Base-by-base conservation (phyloP, 768 basidiomycete genomes). In the Trichaptum fuscoviolaceum region DNA sequence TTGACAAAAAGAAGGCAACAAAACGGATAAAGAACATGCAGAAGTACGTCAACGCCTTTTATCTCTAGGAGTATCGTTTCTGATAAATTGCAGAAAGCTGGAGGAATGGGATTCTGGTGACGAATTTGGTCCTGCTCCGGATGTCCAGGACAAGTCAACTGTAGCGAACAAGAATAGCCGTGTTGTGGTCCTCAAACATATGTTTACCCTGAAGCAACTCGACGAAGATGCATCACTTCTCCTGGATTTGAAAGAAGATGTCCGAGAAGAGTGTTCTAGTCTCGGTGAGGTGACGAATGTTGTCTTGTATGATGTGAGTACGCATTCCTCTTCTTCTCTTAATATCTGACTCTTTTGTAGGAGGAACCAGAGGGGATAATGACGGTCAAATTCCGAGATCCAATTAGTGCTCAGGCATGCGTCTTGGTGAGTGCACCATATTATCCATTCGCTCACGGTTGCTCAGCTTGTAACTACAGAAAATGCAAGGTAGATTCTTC, bases 231-330 rank as follows among this genome's bases (percentile, higher is more conserved):
- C 92, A 0, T 83, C 92, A 7, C 78, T 98, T 26, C 78, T 98
- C 23, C 84, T 99, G 17, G 96, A 99, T 71, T 83, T 98, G 63
- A 98, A 98, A 74, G 95, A 97, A 73, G 96, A 99, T 70, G 95
- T 99, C 20, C 85, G 96, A 65, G 95, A 96, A 35, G 96, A 99
- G 74, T 95, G 95, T 69, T 87, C 91, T 63, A 84, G 84, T 0
- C 76, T 99, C 15, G 97, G 97, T 30, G 93, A 96, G 71, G 97
- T 99, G 4, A 99, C 97, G 0, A 98, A 95, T 70, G 92, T 98
- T 0, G 88, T 94, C 34, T 77, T 99, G 57, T 99, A 96, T 73
- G 96, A 99, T 78, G 96, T 96, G 75, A 76, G 92, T 82, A 12
- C 57, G 17, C 63, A 65, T 26, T 64, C 42, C 10, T 1, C 59